Percentiles rank a stretch among this genome's conserved stretches.
Evolutionary conservation across 108 stramenopile species (phyloP).

Genomic region (Stephanodiscus triporus): DNA sequence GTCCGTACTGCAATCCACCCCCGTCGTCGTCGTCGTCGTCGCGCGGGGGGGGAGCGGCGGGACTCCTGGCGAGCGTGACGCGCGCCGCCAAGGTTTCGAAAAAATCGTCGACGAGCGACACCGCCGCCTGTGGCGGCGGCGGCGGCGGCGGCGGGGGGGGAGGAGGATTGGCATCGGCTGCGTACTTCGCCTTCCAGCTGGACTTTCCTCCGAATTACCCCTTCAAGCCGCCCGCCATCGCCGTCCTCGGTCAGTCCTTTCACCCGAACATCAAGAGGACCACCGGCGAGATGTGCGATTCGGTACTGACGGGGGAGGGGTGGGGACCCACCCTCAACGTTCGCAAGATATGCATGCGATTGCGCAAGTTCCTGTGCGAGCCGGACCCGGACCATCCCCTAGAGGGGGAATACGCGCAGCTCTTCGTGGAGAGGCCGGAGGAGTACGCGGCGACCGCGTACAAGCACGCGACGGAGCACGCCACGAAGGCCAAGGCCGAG

Average conservation of each 20-base stretch:
- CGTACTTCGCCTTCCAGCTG: slow-evolving; percentile 52
- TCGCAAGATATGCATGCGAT: slow-evolving; percentile 29
- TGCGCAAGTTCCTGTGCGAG: slow-evolving; percentile 48
- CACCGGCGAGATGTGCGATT: slow-evolving; percentile 77
- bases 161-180: not conserved
- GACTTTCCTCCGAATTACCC: slow-evolving; percentile 48
- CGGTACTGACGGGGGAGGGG: slow-evolving; percentile 64
- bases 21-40: not conserved
- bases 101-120: slow-evolving; percentile 22
- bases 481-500: not conserved
- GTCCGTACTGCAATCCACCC: slow-evolving; percentile 43
- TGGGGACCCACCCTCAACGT: slow-evolving; percentile 67
- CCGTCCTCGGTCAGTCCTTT: slow-evolving; percentile 69
- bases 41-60: slow-evolving; percentile 4
- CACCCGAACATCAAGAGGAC: slow-evolving; percentile 82
- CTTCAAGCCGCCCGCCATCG: slow-evolving; percentile 80
- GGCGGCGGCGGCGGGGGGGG: not conserved
- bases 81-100: slow-evolving; percentile 24
- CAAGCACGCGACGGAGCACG: slow-evolving; percentile 13
- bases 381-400: slow-evolving; percentile 56
- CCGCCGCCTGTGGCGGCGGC: too few relatives aligned
- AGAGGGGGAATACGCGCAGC: slow-evolving; percentile 44
- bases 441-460: slow-evolving; percentile 32
- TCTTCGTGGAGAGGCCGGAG: slow-evolving; percentile 43
- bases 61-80: slow-evolving; percentile 32